phyloP scores from a whole-genome alignment of 2,329 filamentous ascomycete species.

The Whalleya microplaca region DNA sequence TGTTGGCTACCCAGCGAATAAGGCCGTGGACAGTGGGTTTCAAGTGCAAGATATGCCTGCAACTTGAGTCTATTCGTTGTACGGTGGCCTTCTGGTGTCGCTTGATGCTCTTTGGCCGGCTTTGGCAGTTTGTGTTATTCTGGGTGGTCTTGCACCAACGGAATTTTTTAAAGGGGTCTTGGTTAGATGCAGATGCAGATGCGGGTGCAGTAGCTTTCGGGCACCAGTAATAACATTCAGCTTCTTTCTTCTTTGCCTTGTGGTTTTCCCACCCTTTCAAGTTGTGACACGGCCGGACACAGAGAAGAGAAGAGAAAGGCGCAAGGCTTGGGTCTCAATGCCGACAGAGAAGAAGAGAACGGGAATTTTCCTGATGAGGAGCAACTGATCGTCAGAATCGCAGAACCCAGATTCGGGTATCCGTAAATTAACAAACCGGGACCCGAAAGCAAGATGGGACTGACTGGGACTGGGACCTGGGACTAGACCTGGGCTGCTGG shows the following conservation, averaged over 20 bases:
- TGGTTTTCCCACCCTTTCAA: slow-evolving; percentile 4
- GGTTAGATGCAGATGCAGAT: slow-evolving; percentile 27
- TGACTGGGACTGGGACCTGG: too few relatives aligned
- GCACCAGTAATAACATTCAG: slow-evolving; percentile 24
- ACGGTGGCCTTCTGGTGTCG: background rate
- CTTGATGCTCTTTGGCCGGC: slow-evolving; percentile 7
- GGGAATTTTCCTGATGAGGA: background rate
- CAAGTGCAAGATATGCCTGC: slow-evolving; percentile 1
- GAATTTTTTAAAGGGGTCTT: slow-evolving; percentile 18
- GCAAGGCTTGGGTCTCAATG: background rate
- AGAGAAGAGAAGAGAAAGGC: background rate
- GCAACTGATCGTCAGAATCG: background rate
- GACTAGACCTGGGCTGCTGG: too few relatives aligned
- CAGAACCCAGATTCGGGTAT: slow-evolving; percentile 2
- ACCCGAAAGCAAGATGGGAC: slow-evolving; percentile 3
- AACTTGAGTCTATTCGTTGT: slow-evolving; percentile 1
- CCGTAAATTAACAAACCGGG: slow-evolving; percentile 6
- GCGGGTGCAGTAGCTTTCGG: slow-evolving; percentile 19
- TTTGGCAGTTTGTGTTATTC: slow-evolving; percentile 4
- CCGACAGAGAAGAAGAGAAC: background rate
- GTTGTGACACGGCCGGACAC: background rate
- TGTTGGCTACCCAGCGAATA: slow-evolving; percentile 20
- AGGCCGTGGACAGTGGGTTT: background rate
- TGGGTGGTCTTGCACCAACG: slow-evolving; percentile 17
- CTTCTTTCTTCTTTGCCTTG: slow-evolving; percentile 13